Conservation (phyloP, 2,329 filamentous ascomycete genomes). For the Sphaerostilbella broomeana region DNA sequence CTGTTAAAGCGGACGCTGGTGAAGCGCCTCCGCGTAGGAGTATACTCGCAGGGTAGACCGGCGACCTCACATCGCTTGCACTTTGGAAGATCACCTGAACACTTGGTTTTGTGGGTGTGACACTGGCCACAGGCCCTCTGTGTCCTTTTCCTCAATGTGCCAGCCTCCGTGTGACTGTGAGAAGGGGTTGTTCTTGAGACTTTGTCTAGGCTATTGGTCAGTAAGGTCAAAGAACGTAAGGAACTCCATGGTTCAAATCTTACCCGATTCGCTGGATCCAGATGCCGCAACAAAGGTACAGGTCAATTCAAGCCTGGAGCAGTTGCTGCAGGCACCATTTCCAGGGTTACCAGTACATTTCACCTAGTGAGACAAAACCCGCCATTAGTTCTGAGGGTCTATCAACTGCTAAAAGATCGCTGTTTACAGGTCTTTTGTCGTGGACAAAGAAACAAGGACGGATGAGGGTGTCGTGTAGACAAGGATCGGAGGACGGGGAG, state of each 20-base stretch:
- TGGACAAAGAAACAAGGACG: no score
- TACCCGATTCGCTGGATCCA: conserved; percentile 20
- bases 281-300: conserved; percentile 29
- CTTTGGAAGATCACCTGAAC: conserved; percentile 34
- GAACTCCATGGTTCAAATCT: conserved; percentile 7
- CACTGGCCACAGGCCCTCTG: conserved; percentile 37
- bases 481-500: not conserved
- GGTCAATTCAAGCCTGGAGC: conserved; percentile 29
- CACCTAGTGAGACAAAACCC: conserved; percentile 24
- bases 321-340: conserved; percentile 32
- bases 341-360: conserved; percentile 35
- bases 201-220: conserved; percentile 18
- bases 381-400: not conserved
- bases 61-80: conserved; percentile 33
- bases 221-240: not conserved
- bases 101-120: conserved; percentile 38
- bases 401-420: no score
- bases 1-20: conserved; percentile 25
- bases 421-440: no score
- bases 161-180: conserved; percentile 36
- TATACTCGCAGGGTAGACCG: conserved; percentile 34
- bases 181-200: conserved; percentile 34
- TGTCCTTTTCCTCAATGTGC: conserved; percentile 35
- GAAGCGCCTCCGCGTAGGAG: conserved; percentile 32
- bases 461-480: no score